Percentiles rank a stretch among this genome's conserved stretches.
Conservation (phyloP, 192 early-diverging fungal genomes). For the Coemansia sp. region DNA sequence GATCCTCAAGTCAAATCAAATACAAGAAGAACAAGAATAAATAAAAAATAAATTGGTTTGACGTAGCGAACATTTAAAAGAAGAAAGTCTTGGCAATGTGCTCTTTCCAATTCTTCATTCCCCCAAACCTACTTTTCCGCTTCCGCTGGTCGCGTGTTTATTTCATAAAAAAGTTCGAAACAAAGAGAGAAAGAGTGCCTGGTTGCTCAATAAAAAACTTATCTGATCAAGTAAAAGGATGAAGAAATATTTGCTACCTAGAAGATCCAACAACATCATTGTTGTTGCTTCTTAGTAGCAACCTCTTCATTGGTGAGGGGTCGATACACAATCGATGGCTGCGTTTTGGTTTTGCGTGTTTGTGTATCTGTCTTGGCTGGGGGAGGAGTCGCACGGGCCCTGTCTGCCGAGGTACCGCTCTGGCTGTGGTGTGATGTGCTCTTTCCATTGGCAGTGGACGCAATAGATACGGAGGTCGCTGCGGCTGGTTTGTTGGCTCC, state of each 20-base stretch:
- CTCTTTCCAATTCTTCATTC: too few species aligned
- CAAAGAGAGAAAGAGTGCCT: too few species aligned
- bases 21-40: background rate
- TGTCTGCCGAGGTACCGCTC: background rate
- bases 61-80: background rate
- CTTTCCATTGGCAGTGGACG: conserved; percentile 25
- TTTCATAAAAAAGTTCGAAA: too few species aligned
- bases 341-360: conserved; percentile 20
- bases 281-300: conserved; percentile 21
- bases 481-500: conserved; percentile 12
- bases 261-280: background rate
- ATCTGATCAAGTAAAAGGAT: too few species aligned
- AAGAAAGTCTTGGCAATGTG: background rate
- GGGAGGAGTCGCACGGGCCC: background rate
- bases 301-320: conserved; percentile 42
- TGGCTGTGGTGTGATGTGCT: background rate
- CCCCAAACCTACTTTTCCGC: too few species aligned
- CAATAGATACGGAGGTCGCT: conserved; percentile 19
- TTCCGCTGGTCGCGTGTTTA: too few species aligned
- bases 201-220: too few species aligned
- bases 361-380: conserved; percentile 6
- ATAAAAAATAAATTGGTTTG: background rate
- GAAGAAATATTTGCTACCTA: background rate
- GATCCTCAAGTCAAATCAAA: background rate
- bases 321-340: conserved; percentile 31